Base-by-base conservation (phyloP, 768 basidiomycete species). In the Leucogyrophana mollusca region DNA sequence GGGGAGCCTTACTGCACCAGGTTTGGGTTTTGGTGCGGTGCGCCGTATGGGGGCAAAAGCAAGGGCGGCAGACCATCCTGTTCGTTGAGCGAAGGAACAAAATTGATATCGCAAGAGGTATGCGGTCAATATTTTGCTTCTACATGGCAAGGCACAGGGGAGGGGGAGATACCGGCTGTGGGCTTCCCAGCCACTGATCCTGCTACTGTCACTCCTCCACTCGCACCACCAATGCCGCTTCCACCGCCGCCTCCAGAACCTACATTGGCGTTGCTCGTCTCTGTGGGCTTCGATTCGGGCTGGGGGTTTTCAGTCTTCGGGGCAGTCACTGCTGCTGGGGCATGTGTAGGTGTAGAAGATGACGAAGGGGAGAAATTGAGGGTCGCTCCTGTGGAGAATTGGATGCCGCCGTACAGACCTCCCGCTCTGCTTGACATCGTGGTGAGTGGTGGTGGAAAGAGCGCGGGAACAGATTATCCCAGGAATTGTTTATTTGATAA, bases 21-120 rank as follows among this genome's bases (percentile, higher is more conserved):
- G 63, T 62, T 90, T 91, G 30, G 77, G 49, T 59, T 89, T 92
- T 51, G 70, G 71, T 20, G 70, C 68, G 37, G 71, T 73, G 54
- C 89, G 77, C 43, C 89, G 82, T 43, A 90, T 74, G 36, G 91
- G 91, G 8, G 90, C 91, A 58, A 93, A 94, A 14, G 89, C 91
- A 54, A 93, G 85, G 11, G 90, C 80, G 52, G 90, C 85, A 56
- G 90, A 93, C 90, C 91, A 93, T 67, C 82, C 90, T 91, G 77
- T 54, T 58, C 52, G 63, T 53, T 57, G 55, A 44, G 42, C 36
- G 41, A 56, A 43, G 37, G 34, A 42, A 48, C 11, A 11, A 16
- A 44, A 40, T 38, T 20, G 16, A 30, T 30, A 30, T 30, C 27
- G 27, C 27, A 30, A 30, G 27, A 55, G 42, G 48, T 40, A 45